These are phyloP conservation scores for Chlorella ohadii DNA, from an alignment of 139 green algal genomes.

Conservation along the genomic window DNA sequence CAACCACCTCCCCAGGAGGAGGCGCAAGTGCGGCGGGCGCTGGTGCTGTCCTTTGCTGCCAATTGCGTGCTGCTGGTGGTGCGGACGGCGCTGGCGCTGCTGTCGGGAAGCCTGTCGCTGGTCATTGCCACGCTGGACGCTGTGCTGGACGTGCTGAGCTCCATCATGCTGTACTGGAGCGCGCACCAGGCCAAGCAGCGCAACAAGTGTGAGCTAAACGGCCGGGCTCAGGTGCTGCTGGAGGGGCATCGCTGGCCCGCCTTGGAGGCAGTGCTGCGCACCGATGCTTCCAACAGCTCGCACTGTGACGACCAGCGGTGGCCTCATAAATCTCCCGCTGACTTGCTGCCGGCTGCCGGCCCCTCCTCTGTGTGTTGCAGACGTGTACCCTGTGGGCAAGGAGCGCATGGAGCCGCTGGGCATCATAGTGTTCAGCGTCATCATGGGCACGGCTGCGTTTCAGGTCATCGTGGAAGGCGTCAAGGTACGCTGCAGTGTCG, in stretches of 20 bases:
- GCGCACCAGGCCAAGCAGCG: neutral
- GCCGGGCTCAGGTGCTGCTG: neutral
- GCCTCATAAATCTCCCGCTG: too few relatives aligned
- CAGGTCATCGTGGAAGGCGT: conserved; percentile 61
- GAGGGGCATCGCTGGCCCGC: too few relatives aligned
- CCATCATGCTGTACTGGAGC: neutral
- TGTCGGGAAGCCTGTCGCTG: conserved; percentile 56
- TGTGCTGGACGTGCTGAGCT: conserved; percentile 66
- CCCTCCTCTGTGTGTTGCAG: too few relatives aligned
- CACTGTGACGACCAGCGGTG: too few relatives aligned
- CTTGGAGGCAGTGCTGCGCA: too few relatives aligned
- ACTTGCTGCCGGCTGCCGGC: too few relatives aligned
- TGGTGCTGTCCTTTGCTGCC: neutral
- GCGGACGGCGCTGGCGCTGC: conserved; percentile 51
- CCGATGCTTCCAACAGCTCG: too few relatives aligned
- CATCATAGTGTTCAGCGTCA: conserved; percentile 66
- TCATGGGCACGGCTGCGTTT: conserved; percentile 69
- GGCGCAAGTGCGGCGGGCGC: neutral
- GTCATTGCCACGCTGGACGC: conserved; percentile 65
- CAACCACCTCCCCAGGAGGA: conserved; percentile 1
- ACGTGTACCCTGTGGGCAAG: conserved; percentile 28
- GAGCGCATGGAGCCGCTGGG: conserved; percentile 69
- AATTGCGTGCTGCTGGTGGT: conserved; percentile 51
- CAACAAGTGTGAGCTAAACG: neutral
- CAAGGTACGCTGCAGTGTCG: too few relatives aligned